Evolutionary conservation across 805 yeast genomes (phyloP), one percentile per base, ranked within the genome.

Genomic region (Candida pini): DNA sequence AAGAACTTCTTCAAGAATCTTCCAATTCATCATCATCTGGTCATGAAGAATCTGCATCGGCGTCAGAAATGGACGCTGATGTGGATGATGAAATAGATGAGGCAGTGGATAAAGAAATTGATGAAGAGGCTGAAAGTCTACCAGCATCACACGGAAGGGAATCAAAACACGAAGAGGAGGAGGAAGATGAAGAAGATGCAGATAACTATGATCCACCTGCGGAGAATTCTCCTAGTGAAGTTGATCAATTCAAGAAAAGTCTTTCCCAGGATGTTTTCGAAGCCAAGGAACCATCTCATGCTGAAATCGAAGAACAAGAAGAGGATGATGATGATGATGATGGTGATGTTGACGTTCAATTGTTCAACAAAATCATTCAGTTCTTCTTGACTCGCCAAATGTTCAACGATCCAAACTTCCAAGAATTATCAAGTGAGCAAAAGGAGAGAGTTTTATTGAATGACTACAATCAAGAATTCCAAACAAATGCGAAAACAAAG

Each of bases 391-490:
- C 45, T 4, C 44, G 56, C 21, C 49, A 56, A 1, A 41, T 57
- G 8, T 45, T 64, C 25, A 47, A 52, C 28, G 67, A 66, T 41
- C 58, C 64, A 1, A 34, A 47, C 1, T 69, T 68, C 40, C 49
- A 56, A 25, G 44, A 38, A 9, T 40, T 63, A 17, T 34, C 64
- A 3, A 65, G 67, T 8, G 38, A 31, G 3, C 59, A 60, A 22
- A 64, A 68, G 43, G 62, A 61, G 32, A 39, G 42, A 18, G 47
- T 48, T 25, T 51, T 68, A 18, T 44, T 63, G 8, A 47, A 52
- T 3, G 64, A 59, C 21, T 61, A 60, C 36, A 54, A 64, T 38
- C 43, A 47, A 26, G 43, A 58, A 8, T 45, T 49, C 25, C 43
- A 43, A 18, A 43, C 53, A 5, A 35, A 45, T 25, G 41, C 50